Percentiles rank a stretch among this genome's conserved stretches.
phyloP scores from a whole-genome alignment of 1,284 basidiomycete species.

The Austroboletus novae-zelandiae region DNA sequence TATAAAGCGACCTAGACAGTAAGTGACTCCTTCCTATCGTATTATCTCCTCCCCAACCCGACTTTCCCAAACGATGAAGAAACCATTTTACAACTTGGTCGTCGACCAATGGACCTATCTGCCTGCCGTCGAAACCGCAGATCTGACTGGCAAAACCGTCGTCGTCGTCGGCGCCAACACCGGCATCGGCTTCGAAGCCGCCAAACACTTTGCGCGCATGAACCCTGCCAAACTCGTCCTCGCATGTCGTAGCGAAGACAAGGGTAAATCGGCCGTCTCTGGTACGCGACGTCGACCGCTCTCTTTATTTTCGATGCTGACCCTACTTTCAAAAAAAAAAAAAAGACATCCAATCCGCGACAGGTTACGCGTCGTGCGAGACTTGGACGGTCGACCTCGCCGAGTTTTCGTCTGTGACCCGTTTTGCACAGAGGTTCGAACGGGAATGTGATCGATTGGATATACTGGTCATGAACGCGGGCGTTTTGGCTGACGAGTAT shows the following conservation, averaged over 20 bases:
- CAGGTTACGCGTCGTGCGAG: constrained; percentile 11
- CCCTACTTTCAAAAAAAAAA: no score
- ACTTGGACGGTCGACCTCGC: constrained; percentile 14
- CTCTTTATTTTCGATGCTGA: background rate
- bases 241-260: constrained; percentile 39
- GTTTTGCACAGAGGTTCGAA: constrained; percentile 15
- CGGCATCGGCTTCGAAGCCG: constrained; percentile 43
- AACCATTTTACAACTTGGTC: no score
- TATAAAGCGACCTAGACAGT: no score
- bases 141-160: constrained; percentile 33
- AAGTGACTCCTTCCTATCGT: no score
- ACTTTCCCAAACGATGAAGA: no score
- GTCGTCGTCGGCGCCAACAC: constrained; percentile 39
- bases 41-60: no score
- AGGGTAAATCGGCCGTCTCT: constrained; percentile 34
- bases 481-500: background rate
- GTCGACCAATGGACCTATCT: background rate
- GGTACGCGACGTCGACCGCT: constrained; percentile 4
- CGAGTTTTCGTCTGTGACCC: constrained; percentile 16
- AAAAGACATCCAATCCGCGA: constrained; percentile 1
- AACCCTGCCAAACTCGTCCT: constrained; percentile 39
- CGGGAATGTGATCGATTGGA: constrained; percentile 14
- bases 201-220: constrained; percentile 45
- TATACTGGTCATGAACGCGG: constrained; percentile 24
- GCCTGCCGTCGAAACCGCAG: background rate